phyloP scores from a whole-genome alignment of 1,139 yeast genomes.

The Trichomonascaceae sp. region DNA sequence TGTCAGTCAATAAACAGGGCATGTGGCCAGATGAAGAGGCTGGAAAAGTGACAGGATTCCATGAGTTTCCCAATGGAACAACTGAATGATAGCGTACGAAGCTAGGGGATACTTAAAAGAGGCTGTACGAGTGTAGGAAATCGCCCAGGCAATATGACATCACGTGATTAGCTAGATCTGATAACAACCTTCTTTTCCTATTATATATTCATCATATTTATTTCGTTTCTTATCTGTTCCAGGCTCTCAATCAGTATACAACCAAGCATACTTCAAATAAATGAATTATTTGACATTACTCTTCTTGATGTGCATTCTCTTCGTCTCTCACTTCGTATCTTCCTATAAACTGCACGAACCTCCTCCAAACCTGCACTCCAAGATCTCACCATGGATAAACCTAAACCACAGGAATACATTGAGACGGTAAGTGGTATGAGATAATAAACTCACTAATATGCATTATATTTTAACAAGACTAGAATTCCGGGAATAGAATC shows the following conservation, averaged over 20 bases:
- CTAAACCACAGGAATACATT: slow-evolving; percentile 19
- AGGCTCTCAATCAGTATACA: no score
- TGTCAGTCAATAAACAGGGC: neutral
- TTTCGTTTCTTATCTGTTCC: no score
- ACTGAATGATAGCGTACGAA: neutral
- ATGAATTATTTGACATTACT: no score
- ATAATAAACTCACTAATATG: slow-evolving; percentile 33
- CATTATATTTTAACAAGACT: slow-evolving; percentile 19
- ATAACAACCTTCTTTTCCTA: no score
- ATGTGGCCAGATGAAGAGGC: neutral
- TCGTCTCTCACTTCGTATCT: neutral
- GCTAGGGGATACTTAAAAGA: neutral
- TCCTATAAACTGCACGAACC: no score
- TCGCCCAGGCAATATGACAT: no score
- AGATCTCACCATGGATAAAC: neutral
- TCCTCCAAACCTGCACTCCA: neutral
- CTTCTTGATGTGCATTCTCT: no score
- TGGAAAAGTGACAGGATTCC: neutral
- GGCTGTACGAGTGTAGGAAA: neutral
- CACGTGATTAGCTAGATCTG: no score
- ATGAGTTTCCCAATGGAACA: neutral
- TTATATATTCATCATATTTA: neutral
- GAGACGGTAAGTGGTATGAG: slow-evolving; percentile 22
- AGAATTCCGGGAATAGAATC: slow-evolving; percentile 50
- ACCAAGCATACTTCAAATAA: no score